Percentiles rank a stretch among this genome's conserved stretches.
Evolutionary conservation across 371 early-diverging fungal genomes (phyloP).

Genomic region (Parasitella parasitica): DNA sequence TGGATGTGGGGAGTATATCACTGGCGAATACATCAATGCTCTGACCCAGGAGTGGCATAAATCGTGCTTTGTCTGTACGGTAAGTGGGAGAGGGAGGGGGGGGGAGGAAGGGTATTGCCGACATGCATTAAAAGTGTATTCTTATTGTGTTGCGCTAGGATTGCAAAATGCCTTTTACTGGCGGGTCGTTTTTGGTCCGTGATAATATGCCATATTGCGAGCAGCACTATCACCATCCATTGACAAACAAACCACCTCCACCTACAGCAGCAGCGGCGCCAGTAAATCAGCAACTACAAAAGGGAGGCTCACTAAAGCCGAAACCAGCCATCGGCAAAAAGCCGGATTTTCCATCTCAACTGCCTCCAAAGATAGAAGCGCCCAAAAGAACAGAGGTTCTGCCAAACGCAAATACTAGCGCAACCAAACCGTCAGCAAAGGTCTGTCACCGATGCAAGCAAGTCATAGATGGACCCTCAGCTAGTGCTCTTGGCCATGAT

Average conservation of each 20-base stretch:
- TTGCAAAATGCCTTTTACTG: conserved; percentile 54
- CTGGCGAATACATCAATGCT: conserved; percentile 62
- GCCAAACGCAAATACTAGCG: neutral
- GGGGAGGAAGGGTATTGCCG: too few relatives aligned
- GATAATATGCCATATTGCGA: conserved; percentile 67
- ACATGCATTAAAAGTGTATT: neutral
- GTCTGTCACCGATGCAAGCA: conserved; percentile 36
- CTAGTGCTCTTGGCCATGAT: conserved; percentile 48
- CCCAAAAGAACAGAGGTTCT: neutral
- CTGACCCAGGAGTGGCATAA: conserved; percentile 67
- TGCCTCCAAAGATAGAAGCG: neutral
- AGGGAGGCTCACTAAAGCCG: conserved; percentile 2
- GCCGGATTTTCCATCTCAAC: neutral
- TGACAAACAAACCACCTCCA: neutral
- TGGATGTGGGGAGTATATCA: conserved; percentile 38
- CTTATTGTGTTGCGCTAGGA: conserved; percentile 13
- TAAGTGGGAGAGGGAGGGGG: too few relatives aligned
- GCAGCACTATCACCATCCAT: conserved; percentile 50
- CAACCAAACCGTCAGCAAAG: neutral
- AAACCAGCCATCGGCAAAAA: conserved; percentile 2
- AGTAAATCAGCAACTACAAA: neutral
- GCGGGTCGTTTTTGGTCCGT: conserved; percentile 47
- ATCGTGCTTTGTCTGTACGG: conserved; percentile 67
- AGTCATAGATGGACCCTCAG: conserved; percentile 49
- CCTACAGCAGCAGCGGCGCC: neutral